Conservation (phyloP, 352 stramenopile genomes). For the Peronospora belbahrii region DNA sequence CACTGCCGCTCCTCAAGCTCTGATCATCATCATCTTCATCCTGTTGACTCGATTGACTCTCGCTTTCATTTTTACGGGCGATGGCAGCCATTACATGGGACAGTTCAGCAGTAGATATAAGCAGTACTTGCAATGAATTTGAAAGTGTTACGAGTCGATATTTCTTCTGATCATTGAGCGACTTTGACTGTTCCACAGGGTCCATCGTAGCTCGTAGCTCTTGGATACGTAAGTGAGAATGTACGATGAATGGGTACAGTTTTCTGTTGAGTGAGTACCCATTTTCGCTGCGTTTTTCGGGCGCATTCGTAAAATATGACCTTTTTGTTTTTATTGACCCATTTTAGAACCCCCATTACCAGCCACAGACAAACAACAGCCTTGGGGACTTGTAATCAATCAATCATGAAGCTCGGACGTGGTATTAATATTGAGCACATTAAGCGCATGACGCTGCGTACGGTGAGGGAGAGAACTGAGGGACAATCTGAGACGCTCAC, state of each 20-base stretch:
- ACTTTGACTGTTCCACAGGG: constrained; percentile 59
- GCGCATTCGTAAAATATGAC: too few species aligned
- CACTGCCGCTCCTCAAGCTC: constrained; percentile 11
- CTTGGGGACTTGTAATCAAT: constrained; percentile 5
- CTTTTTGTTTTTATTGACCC: too few species aligned
- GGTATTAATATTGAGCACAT: constrained; percentile 82
- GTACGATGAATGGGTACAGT: too few species aligned
- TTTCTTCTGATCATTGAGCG: constrained; percentile 74
- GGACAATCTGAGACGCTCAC: constrained; percentile 70
- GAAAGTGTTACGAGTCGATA: constrained; percentile 74
- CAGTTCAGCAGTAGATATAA: constrained; percentile 58
- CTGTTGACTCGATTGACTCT: constrained; percentile 12
- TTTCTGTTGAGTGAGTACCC: not conserved
- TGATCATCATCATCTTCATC: constrained; percentile 21
- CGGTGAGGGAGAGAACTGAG: constrained; percentile 68
- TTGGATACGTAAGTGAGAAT: not conserved
- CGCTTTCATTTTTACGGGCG: constrained; percentile 24
- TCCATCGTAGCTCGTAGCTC: constrained; percentile 18
- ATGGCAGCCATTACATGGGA: constrained; percentile 23
- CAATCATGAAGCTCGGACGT: constrained; percentile 78
- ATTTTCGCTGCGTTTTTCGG: too few species aligned
- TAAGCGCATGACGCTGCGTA: constrained; percentile 87
- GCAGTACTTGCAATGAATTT: constrained; percentile 69
- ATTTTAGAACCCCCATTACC: constrained; percentile 1
- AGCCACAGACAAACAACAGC: constrained; percentile 12